Evolutionary conservation across 202 grass and related monocot species (phyloP), one percentile per base, ranked within the genome.

Genomic region (Saccharum hybrid): DNA sequence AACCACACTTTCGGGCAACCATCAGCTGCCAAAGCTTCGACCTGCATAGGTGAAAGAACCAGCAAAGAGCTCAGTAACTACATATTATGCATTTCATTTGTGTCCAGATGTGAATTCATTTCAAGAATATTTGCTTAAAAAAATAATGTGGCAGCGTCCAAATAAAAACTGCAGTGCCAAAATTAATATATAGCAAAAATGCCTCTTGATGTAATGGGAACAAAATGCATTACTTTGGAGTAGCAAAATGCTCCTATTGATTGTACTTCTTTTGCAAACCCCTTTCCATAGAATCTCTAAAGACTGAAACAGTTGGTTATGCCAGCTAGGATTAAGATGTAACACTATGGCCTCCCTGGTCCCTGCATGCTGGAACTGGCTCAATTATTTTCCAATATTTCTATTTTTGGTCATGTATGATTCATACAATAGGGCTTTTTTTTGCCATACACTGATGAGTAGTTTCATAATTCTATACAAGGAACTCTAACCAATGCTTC

Each of bases 1-100:
- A 96, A 91, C 85, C 91, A 90, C 61, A 93, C 91, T 75, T 92
- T 92, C 21, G 96, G 96, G 57, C 86, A 92, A 42, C 92, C 92
- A 77, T 94, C 92, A 39, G 84, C 86, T 74, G 81, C 89, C 78
- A 98, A 90, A 87, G 87, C 90, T 88, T 90, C 93, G 86, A 98
- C 96, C 96, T 98, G 63, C 19, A 91, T 82, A 80, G 36, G 83
- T 71, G 19, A 19, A 91, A 81, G 74, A 84, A 84, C 28, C 62
- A 77, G 75, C 8, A 56, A 30, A n/a, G 38, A 6, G 26, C 43
- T 60, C 10, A 15, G 22, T 63, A 60, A 6, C 33, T 14, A 63
- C 16, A 67, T 38, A 78, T 7, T 76, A 34, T 39, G 10, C 15
- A 37, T 38, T 77, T 54, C 42, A 31, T 28, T 31, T 76, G 6